A percentile compares a stretch with the other conserved stretches of the same genome.
Evolutionary conservation across 495 filamentous ascomycete genomes (phyloP).

Genomic region (Saxispiralis lemnorum): DNA sequence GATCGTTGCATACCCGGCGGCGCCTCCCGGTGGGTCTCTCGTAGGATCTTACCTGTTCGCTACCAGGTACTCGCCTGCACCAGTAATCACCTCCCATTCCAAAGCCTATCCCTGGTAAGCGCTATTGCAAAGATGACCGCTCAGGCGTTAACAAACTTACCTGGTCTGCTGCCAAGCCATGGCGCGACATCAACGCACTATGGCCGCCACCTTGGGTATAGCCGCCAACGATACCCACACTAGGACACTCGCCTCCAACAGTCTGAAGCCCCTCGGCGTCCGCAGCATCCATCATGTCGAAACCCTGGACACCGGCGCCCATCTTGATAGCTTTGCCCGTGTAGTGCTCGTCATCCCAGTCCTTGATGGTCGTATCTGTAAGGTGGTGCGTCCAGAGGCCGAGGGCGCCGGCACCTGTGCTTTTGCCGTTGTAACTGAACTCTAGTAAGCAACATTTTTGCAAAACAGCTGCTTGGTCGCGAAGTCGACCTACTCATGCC

Average conservation of each 20-base stretch:
- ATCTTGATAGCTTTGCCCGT: conserved; percentile 17
- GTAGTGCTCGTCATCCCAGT: conserved; percentile 27
- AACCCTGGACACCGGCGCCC: conserved; percentile 13
- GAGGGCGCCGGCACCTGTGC: conserved; percentile 34
- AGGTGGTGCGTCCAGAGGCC: conserved; percentile 37
- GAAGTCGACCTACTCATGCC: conserved; percentile 29
- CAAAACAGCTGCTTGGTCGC: not conserved
- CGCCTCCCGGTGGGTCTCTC: too few relatives aligned
- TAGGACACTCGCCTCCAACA: conserved; percentile 17
- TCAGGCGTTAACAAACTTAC: not conserved
- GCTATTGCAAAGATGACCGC: too few relatives aligned
- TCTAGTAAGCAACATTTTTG: too few relatives aligned
- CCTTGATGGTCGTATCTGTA: conserved; percentile 29
- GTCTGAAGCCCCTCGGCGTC: conserved; percentile 9
- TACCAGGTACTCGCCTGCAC: conserved; percentile 5
- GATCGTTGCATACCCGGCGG: too few relatives aligned
- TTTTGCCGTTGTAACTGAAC: conserved; percentile 26
- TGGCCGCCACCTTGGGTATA: conserved; percentile 16
- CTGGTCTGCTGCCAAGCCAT: conserved; percentile 1
- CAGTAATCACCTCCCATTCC: conserved; percentile 13
- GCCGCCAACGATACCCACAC: conserved; percentile 15
- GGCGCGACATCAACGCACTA: not conserved
- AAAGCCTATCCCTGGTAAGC: not conserved
- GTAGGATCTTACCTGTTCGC: conserved; percentile 1
- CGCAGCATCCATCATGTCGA: conserved; percentile 13